Evolutionary conservation across 176 grass and related monocot genomes (phyloP).

Genomic region (Zizania latifolia): DNA sequence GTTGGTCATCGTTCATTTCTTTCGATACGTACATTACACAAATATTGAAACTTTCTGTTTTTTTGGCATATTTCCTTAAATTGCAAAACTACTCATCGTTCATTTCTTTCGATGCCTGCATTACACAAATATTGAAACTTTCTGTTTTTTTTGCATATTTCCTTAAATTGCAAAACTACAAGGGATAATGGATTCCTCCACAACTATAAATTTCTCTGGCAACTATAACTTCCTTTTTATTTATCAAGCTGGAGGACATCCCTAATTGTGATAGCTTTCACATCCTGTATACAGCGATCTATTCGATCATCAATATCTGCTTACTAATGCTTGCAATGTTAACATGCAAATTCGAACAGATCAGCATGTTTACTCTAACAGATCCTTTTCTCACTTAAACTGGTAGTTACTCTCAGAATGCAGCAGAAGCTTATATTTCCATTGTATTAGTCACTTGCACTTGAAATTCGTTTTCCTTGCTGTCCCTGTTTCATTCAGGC

Average conservation of each 20-base stretch:
- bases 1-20: slow-evolving; percentile 12
- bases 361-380: background rate
- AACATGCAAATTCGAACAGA: slow-evolving; percentile 26
- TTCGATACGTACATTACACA: background rate
- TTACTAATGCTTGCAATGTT: background rate
- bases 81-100: background rate
- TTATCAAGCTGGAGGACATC: background rate
- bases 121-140: background rate
- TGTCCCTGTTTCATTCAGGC: slow-evolving; percentile 35
- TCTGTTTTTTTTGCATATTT: background rate
- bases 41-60: background rate
- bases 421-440: background rate
- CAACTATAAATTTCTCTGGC: background rate
- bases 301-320: background rate
- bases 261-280: background rate
- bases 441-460: slow-evolving; percentile 1
- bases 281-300: background rate
- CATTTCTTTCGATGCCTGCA: background rate
- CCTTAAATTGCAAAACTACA: background rate
- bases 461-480: background rate
- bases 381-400: slow-evolving; percentile 6
- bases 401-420: background rate
- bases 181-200: background rate
- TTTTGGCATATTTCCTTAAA: slow-evolving; percentile 3
- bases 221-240: background rate